Base-by-base conservation (phyloP, 2,329 filamentous ascomycete genomes). In the Fusarium agapanthi region DNA sequence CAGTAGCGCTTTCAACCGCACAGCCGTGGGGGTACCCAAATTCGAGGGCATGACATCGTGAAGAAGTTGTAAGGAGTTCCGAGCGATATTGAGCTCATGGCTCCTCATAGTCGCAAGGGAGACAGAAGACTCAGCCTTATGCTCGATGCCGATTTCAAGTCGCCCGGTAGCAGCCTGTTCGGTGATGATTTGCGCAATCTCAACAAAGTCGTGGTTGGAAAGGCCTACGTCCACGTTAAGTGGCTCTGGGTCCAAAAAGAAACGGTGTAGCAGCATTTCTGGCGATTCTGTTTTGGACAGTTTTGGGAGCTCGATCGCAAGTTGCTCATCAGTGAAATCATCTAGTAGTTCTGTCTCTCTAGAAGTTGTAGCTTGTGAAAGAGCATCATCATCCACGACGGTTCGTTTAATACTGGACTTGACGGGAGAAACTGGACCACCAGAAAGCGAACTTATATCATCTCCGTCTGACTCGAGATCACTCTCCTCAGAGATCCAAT, bases 111-210 rank as follows among this genome's bases (percentile, higher is more conserved):
- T 71, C 69, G 79, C 71, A 44, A 80, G 61, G 56, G 74, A 74
- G n/a, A 56, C 54, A 37, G 67, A 59, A 22, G 61, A 65, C 16
- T 74, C 70, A 47, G 68, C 65, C 34, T 66, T 68, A 18, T 70
- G 76, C 8, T 76, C 73, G 51, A 73, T 77, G 37, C 68, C 76
- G 44, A 84, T 78, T 22, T 82, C 80, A 34, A 88, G 74, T 20
- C 78, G 83, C 3, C 89, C 87, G 15, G 86, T 88, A 6, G 89
- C 86, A 28, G 91, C 87, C 77, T 94, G 92, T 67, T 93, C 91
- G 5, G 90, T 91, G n/a, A 94, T 81, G 41, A 93, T 88, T 75
- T 94, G 92, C 0, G 91, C 91, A 32, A 92, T 86, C 57, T 89
- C 88, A 38, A 94, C 89, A 65, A 88, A 85, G 44, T 92, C 90